Conservation (phyloP, 2,329 filamentous ascomycete genomes). For the Ustilaginoidea virens region DNA sequence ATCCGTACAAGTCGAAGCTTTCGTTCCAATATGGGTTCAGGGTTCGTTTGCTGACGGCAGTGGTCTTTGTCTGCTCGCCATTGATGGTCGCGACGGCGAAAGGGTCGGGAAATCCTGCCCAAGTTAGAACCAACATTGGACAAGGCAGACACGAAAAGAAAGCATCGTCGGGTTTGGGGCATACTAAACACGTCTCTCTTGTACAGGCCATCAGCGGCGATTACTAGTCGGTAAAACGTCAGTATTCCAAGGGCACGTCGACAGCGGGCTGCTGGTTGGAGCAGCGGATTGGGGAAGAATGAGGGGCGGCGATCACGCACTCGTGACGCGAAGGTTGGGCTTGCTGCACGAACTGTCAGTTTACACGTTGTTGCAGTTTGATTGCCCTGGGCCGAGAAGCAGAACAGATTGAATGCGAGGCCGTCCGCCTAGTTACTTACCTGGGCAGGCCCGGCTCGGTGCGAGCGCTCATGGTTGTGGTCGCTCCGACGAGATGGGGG, state of each 20-base stretch:
- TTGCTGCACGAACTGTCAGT: slow-evolving; percentile 35
- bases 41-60: slow-evolving; percentile 89
- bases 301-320: slow-evolving; percentile 36
- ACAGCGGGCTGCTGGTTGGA: no score
- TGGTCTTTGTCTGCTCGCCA: slow-evolving; percentile 98
- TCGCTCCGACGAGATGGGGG: slow-evolving; percentile 2
- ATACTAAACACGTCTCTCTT: slow-evolving; percentile 98
- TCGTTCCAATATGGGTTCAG: slow-evolving; percentile 99
- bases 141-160: not conserved
- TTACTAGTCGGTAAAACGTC: slow-evolving; percentile 47
- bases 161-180: no score
- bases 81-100: slow-evolving; percentile 95
- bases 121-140: slow-evolving; percentile 13
- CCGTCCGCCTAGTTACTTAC: slow-evolving; percentile 15
- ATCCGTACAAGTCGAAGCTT: slow-evolving; percentile 84
- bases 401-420: slow-evolving; percentile 4
- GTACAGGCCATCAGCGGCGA: slow-evolving; percentile 95
- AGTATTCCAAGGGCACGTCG: slow-evolving; percentile 11
- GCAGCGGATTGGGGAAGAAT: slow-evolving; percentile 5
- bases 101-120: slow-evolving; percentile 81
- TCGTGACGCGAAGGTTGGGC: slow-evolving; percentile 85
- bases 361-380: not conserved
- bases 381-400: not conserved
- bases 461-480: slow-evolving; percentile 14
- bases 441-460: slow-evolving; percentile 20